Percentiles rank a stretch among this genome's conserved stretches.
phyloP scores from a whole-genome alignment of 2,329 filamentous ascomycete genomes.

The Talaromyces sp. region DNA sequence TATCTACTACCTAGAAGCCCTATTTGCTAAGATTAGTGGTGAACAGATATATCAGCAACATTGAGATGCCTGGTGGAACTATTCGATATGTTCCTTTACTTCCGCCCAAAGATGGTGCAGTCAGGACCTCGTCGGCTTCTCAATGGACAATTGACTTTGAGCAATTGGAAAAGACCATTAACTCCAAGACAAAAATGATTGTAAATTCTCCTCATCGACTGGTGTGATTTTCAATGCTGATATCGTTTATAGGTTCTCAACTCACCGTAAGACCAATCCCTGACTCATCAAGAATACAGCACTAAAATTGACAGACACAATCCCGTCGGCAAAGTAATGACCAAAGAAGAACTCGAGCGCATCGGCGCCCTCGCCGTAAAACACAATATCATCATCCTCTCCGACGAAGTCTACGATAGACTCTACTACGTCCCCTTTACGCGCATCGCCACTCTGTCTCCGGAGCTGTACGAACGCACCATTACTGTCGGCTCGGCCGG shows the following conservation, averaged over 20 bases:
- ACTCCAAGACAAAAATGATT: conserved; percentile 89
- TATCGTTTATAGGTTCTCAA: conserved; percentile 43
- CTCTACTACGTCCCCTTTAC: conserved; percentile 96
- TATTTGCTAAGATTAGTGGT: neutral
- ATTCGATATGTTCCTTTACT: conserved; percentile 95
- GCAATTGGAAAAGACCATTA: conserved; percentile 77
- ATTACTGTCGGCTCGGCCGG: conserved; percentile 93
- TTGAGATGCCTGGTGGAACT: conserved; percentile 94
- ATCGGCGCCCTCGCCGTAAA: conserved; percentile 89
- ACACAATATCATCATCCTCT: conserved; percentile 89
- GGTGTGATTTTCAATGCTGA: neutral
- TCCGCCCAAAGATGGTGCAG: conserved; percentile 75
- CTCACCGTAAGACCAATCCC: conserved; percentile 42
- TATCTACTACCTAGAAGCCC: conserved; percentile 21
- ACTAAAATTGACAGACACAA: conserved; percentile 61
- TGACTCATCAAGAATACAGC: neutral
- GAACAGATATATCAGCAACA: conserved; percentile 83
- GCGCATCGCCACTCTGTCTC: conserved; percentile 82
- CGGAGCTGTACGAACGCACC: conserved; percentile 82
- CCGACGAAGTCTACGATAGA: conserved; percentile 90
- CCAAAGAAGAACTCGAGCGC: conserved; percentile 72
- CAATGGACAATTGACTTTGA: conserved; percentile 87
- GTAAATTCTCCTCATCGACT: conserved; percentile 54
- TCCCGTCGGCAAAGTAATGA: conserved; percentile 94
- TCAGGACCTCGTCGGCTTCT: conserved; percentile 74